Evolutionary conservation across 1,139 yeast genomes (phyloP), one percentile per base, ranked within the genome.

Genomic region (Saccharomyces hybrid): DNA sequence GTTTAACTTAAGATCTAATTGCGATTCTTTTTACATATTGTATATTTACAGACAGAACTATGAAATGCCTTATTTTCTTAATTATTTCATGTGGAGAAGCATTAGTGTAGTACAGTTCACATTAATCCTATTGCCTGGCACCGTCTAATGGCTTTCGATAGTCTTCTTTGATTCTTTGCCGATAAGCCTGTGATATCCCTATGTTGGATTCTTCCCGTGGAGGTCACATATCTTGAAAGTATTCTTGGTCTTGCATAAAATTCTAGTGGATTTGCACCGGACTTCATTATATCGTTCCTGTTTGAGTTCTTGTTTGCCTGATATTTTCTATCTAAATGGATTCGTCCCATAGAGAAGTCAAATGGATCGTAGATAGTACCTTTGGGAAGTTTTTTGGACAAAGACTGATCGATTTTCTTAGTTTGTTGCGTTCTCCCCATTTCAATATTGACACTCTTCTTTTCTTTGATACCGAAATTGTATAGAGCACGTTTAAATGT

Each of bases 371-470:
- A 85, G 1, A 78, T 75, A 1, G 76, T 32, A 38, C 44, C 44
- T 16, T 38, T 38, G 25, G 44, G 44, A 11, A 38, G 44, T 20
- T 9, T 38, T 38, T 9, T 38, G 6, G 44, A 38, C 6, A 38
- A 3, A 3, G 44, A 38, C 20, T 83, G 83, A 57, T 83, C 77
- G 69, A 93, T 88, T 64, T 83, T 82, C 74, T 90, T 90, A 59
- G 98, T 98, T 59, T 78, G 80, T 72, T 91, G 98, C 55, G 85
- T 85, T 65, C 96, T 79, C 28, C 97, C 89, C 68, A 93, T 89
- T 69, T 85, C 97, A 71, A 85, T 85, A 73, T 93, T 99, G 54
- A 93, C 98, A 20, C 96, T 96, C 51, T 73, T 80, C 66, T 78
- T 71, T 62, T 38, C 44, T 38, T 38, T 38, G 13, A 38, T 25